Evolutionary conservation across 345 rosid species (phyloP).

Genomic region (Gynandropsis gynandra): DNA sequence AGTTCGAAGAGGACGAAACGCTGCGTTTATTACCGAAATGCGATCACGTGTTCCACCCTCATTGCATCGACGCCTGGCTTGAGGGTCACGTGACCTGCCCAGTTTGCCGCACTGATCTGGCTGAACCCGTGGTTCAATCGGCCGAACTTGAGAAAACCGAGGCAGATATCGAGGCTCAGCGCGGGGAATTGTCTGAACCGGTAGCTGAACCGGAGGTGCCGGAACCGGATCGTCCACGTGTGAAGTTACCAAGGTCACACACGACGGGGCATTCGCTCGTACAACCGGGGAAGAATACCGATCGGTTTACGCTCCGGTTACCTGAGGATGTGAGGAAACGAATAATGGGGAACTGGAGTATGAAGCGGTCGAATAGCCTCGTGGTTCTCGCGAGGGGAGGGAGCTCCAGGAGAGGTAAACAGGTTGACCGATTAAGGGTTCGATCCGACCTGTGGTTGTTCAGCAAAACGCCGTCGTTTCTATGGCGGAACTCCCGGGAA

Average conservation of each 20-base stretch:
- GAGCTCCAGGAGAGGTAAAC: slow-evolving; percentile 27
- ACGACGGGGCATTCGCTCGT: slow-evolving; percentile 30
- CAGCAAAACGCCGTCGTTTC: slow-evolving; percentile 30
- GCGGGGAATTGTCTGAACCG: not conserved
- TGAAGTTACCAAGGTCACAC: slow-evolving; percentile 27
- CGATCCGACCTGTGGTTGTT: slow-evolving; percentile 30
- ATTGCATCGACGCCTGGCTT: slow-evolving; percentile 75
- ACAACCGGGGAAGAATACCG: slow-evolving; percentile 31
- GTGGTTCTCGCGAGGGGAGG: slow-evolving; percentile 26
- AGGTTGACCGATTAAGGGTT: slow-evolving; percentile 20
- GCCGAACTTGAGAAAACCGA: not conserved
- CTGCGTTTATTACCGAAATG: slow-evolving; percentile 78
- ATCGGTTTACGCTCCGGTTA: slow-evolving; percentile 33
- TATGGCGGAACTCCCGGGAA: slow-evolving; percentile 23
- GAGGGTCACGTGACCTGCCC: slow-evolving; percentile 70
- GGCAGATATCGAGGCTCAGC: slow-evolving; percentile 20
- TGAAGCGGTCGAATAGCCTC: slow-evolving; percentile 29
- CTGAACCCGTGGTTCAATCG: slow-evolving; percentile 7
- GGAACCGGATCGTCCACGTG: slow-evolving; percentile 23
- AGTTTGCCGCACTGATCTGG: slow-evolving; percentile 62
- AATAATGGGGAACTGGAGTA: slow-evolving; percentile 24
- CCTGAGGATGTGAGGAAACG: slow-evolving; percentile 34
- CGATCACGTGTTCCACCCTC: slow-evolving; percentile 77
- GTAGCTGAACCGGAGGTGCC: slow-evolving; percentile 15
- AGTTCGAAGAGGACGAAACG: slow-evolving; percentile 77